phyloP scores from a whole-genome alignment of 2,329 filamentous ascomycete genomes.

The Calonectria hongkongensis region DNA sequence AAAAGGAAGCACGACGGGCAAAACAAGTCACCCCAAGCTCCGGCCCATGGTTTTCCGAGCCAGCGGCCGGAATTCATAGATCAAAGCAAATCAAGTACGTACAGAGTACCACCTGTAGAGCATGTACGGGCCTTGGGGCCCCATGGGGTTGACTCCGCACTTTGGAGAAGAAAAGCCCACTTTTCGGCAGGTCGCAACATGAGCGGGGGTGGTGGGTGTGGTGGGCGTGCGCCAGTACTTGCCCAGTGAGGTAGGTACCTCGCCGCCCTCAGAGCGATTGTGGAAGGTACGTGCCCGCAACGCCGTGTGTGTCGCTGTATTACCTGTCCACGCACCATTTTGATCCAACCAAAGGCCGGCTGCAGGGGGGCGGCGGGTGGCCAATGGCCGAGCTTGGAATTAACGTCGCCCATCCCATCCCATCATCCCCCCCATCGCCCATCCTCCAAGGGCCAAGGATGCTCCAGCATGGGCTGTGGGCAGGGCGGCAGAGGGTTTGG shows the following conservation, averaged over 20 bases:
- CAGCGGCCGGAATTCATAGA: background rate
- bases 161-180: slow-evolving; percentile 49
- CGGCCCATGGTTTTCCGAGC: slow-evolving; percentile 9
- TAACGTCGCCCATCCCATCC: slow-evolving; percentile 8
- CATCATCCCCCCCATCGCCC: background rate
- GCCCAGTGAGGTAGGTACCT: slow-evolving; percentile 15
- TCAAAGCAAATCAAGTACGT: background rate
- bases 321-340: slow-evolving; percentile 30
- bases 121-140: slow-evolving; percentile 32
- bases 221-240: slow-evolving; percentile 16
- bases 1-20: background rate
- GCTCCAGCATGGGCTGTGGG: background rate
- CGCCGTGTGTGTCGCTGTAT: slow-evolving; percentile 17
- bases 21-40: background rate
- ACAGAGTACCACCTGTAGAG: background rate
- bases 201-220: slow-evolving; percentile 29
- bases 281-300: slow-evolving; percentile 17
- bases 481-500: slow-evolving; percentile 21
- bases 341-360: slow-evolving; percentile 30
- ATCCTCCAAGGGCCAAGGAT: slow-evolving; percentile 19
- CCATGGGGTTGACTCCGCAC: slow-evolving; percentile 51
- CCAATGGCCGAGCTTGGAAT: slow-evolving; percentile 43
- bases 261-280: background rate
- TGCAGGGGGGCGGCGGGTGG: slow-evolving; percentile 25
- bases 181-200: slow-evolving; percentile 39